Conservation (phyloP, 2,329 filamentous ascomycete genomes). For the Colletotrichum coccodes region DNA sequence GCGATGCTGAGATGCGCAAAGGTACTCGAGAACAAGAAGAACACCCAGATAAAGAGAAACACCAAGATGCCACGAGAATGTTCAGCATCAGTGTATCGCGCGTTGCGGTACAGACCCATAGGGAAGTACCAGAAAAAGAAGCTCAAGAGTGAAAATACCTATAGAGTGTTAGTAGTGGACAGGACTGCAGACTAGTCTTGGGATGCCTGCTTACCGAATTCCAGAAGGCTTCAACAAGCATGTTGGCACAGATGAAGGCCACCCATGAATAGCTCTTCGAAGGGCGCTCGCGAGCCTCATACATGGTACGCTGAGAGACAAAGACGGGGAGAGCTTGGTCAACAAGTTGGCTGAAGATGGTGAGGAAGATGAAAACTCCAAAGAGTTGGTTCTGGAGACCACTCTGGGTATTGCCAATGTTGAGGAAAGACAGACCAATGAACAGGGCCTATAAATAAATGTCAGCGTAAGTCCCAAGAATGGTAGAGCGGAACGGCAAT, state of each 20-base stretch:
- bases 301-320: constrained; percentile 70
- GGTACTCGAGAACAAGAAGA: constrained; percentile 73
- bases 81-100: constrained; percentile 57
- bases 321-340: constrained; percentile 73
- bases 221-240: constrained; percentile 75
- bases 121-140: constrained; percentile 77
- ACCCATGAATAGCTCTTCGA: constrained; percentile 76
- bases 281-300: constrained; percentile 73
- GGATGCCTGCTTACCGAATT: constrained; percentile 52
- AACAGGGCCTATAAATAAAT: constrained; percentile 59
- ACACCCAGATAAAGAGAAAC: constrained; percentile 70
- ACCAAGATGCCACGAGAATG: constrained; percentile 65
- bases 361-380: constrained; percentile 71
- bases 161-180: not conserved
- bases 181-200: not conserved
- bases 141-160: constrained; percentile 65
- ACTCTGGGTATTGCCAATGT: constrained; percentile 64
- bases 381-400: constrained; percentile 75
- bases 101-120: constrained; percentile 70
- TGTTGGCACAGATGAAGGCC: constrained; percentile 72
- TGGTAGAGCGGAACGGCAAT: too few species aligned
- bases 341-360: constrained; percentile 56
- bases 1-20: constrained; percentile 74
- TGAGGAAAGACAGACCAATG: constrained; percentile 72
- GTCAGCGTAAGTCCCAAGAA: constrained; percentile 40